Evolutionary conservation across 768 basidiomycete genomes (phyloP).

Genomic region (Termitomyces eurrhizus): DNA sequence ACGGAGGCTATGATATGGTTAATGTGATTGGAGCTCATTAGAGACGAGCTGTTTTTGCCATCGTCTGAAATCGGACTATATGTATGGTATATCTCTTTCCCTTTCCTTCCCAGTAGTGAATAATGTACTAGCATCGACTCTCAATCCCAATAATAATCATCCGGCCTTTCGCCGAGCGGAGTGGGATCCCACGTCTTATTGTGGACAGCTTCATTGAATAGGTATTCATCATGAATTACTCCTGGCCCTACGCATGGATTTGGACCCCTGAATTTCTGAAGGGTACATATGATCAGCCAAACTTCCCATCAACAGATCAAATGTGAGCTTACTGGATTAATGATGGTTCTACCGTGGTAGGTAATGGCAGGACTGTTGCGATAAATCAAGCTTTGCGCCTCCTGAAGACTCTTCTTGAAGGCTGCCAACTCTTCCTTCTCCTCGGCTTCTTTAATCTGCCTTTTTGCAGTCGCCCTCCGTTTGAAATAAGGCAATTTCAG

Average conservation of each 20-base stretch:
- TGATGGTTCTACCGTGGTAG: background rate
- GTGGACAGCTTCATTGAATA: constrained; percentile 1
- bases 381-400: constrained; percentile 4
- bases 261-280: constrained; percentile 5
- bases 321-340: constrained; percentile 5
- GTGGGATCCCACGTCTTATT: background rate
- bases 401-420: constrained; percentile 3
- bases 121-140: accelerated
- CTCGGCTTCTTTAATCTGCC: background rate
- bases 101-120: too few species aligned
- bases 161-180: background rate
- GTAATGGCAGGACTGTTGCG: background rate
- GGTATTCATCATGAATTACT: background rate
- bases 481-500: constrained; percentile 8
- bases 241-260: constrained; percentile 5
- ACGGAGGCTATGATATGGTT: background rate
- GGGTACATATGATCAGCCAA: background rate
- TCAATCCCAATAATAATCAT: background rate
- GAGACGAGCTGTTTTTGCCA: background rate
- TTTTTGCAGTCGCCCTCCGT: background rate
- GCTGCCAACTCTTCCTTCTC: constrained; percentile 3
- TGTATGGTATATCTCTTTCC: background rate
- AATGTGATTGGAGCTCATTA: background rate
- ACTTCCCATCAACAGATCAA: background rate
- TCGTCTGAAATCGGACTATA: background rate